Evolutionary conservation across 306 rosid genomes (phyloP).

Genomic region (Casuarina equisetifolia): DNA sequence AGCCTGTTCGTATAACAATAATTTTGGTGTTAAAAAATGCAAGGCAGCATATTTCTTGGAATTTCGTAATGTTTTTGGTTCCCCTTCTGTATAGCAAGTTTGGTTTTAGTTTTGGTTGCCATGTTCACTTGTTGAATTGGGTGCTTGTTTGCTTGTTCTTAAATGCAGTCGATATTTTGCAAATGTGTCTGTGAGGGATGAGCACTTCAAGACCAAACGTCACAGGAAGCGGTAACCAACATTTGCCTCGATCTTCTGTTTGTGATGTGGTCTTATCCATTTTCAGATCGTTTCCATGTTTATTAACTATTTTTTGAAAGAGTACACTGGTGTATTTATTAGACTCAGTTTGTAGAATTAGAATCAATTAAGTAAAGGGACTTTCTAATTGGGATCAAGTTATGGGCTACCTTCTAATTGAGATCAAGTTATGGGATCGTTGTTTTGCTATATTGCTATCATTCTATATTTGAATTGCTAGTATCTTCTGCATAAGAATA

Average conservation of each 20-base stretch:
- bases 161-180: conserved; percentile 78
- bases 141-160: background rate
- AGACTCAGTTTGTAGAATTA: background rate
- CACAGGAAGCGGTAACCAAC: conserved; percentile 74
- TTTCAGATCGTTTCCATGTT: conserved; percentile 1
- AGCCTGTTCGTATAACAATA: background rate
- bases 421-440: no score
- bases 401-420: no score
- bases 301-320: background rate
- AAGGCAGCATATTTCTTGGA: background rate
- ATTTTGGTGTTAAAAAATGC: background rate
- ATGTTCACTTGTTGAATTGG: background rate
- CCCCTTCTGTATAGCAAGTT: background rate
- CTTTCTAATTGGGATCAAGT: background rate
- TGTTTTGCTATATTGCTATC: no score
- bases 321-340: background rate
- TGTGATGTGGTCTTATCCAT: background rate
- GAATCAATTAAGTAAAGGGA: background rate
- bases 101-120: background rate
- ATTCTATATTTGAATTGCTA: background rate
- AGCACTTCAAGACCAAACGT: conserved; percentile 85
- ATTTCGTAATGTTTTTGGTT: background rate
- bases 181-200: conserved; percentile 78
- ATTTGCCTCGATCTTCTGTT: background rate
- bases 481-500: background rate